A percentile compares a stretch with the other conserved stretches of the same genome.
Conservation (phyloP, 331 rosid species). For the Quercus phellos region DNA sequence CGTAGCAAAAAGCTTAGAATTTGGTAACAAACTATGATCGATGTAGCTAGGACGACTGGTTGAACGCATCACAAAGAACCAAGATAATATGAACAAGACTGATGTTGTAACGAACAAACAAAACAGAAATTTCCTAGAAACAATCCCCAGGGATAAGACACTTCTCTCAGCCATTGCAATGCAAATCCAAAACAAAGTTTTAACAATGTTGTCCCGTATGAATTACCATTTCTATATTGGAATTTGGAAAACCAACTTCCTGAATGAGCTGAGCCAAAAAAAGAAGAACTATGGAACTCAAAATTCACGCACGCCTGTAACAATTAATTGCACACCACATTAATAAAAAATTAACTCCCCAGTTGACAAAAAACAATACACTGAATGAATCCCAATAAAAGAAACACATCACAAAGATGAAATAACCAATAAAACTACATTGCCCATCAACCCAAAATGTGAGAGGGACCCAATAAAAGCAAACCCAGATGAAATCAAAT, state of each 20-base stretch:
- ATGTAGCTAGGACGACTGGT: constrained; percentile 24
- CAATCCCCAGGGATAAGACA: constrained; percentile 24
- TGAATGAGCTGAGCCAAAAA: neutral
- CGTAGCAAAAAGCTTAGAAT: constrained; percentile 23
- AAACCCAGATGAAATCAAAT: constrained; percentile 13
- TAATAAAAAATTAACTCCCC: neutral
- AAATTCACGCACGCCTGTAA: neutral
- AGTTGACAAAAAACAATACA: neutral
- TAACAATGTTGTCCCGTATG: neutral
- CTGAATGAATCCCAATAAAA: neutral
- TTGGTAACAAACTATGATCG: constrained; percentile 31
- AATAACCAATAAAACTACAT: constrained; percentile 15
- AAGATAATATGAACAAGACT: constrained; percentile 46
- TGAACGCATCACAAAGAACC: constrained; percentile 64
- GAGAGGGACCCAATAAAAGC: neutral
- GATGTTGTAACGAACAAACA: constrained; percentile 44
- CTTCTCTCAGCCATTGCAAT: constrained; percentile 48
- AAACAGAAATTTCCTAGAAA: constrained; percentile 44
- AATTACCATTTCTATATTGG: neutral
- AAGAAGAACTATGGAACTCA: neutral
- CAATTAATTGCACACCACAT: neutral
- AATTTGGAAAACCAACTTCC: neutral
- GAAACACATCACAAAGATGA: neutral
- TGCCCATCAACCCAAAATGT: neutral
- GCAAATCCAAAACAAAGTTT: neutral